phyloP scores from a whole-genome alignment of 441 rosid species.

The Jatropha multifida region DNA sequence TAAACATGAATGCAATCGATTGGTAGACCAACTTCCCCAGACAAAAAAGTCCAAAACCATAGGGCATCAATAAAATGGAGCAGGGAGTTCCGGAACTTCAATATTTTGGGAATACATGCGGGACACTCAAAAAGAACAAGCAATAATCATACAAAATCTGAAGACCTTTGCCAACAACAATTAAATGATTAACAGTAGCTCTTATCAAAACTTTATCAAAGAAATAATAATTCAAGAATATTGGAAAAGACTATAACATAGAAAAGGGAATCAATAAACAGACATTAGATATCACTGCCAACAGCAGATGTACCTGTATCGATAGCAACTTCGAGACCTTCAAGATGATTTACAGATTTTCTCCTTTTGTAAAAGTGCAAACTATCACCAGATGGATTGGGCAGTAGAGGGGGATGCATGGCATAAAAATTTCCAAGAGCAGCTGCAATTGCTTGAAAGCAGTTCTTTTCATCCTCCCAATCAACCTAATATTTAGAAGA shows the following conservation, averaged over 20 bases:
- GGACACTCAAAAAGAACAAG: background rate
- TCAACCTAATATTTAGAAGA: conserved; percentile 53
- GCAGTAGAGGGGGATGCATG: conserved; percentile 86
- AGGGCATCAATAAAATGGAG: conserved; percentile 1
- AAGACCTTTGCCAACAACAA: background rate
- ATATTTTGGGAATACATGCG: background rate
- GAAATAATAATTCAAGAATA: too few relatives aligned
- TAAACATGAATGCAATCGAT: background rate
- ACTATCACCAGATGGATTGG: conserved; percentile 79
- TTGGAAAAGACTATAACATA: background rate
- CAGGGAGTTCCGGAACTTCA: background rate
- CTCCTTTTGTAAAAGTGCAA: conserved; percentile 56
- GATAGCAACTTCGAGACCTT: conserved; percentile 27
- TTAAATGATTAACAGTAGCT: background rate
- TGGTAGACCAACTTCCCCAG: background rate
- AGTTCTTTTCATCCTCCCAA: conserved; percentile 82
- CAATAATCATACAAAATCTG: background rate
- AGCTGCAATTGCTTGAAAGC: conserved; percentile 83
- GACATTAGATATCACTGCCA: background rate
- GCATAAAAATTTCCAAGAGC: conserved; percentile 91
- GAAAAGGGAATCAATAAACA: background rate
- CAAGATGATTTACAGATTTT: conserved; percentile 33
- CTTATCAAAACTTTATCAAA: background rate
- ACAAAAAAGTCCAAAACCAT: background rate
- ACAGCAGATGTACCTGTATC: conserved; percentile 39